Conservation (phyloP, 805 yeast genomes). For the Candida railenensis region DNA sequence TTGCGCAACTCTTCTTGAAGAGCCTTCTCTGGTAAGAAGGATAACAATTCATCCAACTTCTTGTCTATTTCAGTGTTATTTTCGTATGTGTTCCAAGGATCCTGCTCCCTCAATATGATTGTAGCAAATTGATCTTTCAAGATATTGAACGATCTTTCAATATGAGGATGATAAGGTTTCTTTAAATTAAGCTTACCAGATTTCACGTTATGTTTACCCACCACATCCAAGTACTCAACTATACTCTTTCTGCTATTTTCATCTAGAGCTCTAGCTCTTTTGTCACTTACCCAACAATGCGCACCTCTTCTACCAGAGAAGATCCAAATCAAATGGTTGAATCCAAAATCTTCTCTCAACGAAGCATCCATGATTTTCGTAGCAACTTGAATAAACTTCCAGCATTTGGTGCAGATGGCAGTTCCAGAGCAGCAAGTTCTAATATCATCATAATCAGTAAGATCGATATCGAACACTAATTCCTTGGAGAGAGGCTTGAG, state of each 20-base stretch:
- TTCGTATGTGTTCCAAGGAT: conserved; percentile 64
- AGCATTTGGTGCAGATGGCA: conserved; percentile 81
- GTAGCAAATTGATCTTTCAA: conserved; percentile 63
- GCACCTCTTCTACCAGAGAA: conserved; percentile 99
- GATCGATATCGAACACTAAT: conserved; percentile 93
- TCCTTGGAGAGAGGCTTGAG: conserved; percentile 85
- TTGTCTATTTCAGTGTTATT: conserved; percentile 40
- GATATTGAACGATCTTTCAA: conserved; percentile 70
- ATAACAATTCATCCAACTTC: conserved; percentile 52
- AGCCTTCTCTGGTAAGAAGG: conserved; percentile 61
- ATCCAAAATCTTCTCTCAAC: conserved; percentile 85
- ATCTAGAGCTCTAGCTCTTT: conserved; percentile 69
- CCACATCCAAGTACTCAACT: conserved; percentile 79
- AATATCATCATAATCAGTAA: conserved; percentile 92
- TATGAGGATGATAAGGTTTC: conserved; percentile 89
- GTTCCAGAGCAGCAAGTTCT: conserved; percentile 93
- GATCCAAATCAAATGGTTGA: conserved; percentile 85
- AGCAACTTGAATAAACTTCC: conserved; percentile 90
- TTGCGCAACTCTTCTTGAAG: conserved; percentile 51
- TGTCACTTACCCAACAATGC: conserved; percentile 96
- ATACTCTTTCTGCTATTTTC: conserved; percentile 76
- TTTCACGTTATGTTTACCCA: conserved; percentile 36
- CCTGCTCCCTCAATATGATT: conserved; percentile 74
- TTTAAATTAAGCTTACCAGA: conserved; percentile 46
- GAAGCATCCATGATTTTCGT: conserved; percentile 71